Base-by-base conservation (phyloP, 495 filamentous ascomycete species). In the Oleoguttula mirabilis region DNA sequence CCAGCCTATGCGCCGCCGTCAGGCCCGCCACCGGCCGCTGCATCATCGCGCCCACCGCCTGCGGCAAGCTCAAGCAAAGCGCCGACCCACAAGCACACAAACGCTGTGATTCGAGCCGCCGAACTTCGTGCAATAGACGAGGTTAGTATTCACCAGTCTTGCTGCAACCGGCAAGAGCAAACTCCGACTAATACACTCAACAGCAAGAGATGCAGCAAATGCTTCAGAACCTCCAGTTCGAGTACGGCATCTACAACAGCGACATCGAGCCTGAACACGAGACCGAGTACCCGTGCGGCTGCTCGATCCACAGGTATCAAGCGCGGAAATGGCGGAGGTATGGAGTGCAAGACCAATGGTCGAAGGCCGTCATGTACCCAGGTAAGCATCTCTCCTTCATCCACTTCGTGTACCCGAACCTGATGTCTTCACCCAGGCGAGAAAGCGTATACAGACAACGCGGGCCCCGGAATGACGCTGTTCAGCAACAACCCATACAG, bases 211-310 rank as follows among this genome's bases (percentile, higher is more conserved):
- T 68, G 60, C 63, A 65, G 36, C 58, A 57, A 32, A 21, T 52
- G 43, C 53, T 68, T 8, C 65, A 64, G 35, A 52, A 24, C 16
- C 43, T 66, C 10, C 66, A 68, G 35, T 41, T 45, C 8, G 10
- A 39, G 14, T 55, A 56, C 48, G 36, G 41, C 5, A 68, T 70
- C 15, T 70, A 60, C 49, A 68, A 70, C 39, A 52, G 52, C 22
- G 67, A 70, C 31, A 66, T 70, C 36, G 67, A 70, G 37, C 67
- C 67, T 12, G 67, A 70, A 36, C 66, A 67, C 39, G 61, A 67
- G 8, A 49, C 51, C 5, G 56, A 60, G 10, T 50, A 43, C 41
- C 22, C 14, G n/a, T 50, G 47, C 25, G 21, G 23, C 5, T 50
- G 47, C 23, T 4, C 47, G 2, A 50, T 50, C 24, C 47, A 50